phyloP scores from a whole-genome alignment of 2,329 filamentous ascomycete species.

The Dactylellina drechsleri region DNA sequence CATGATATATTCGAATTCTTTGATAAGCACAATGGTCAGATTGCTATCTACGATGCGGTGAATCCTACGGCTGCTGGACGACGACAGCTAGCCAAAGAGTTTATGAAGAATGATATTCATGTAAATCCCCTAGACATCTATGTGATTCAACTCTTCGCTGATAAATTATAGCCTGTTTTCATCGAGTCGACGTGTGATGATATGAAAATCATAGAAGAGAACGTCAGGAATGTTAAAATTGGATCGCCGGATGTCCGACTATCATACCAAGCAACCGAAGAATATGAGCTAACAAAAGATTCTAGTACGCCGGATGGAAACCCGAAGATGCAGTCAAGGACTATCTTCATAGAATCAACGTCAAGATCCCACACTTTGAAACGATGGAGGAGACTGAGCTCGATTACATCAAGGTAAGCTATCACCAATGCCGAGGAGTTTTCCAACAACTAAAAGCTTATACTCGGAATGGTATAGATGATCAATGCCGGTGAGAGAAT shows the following conservation, averaged over 20 bases:
- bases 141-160: too few species aligned
- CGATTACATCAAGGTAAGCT: conserved; percentile 83
- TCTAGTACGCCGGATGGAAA: conserved; percentile 86
- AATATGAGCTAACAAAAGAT: background rate
- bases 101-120: conserved; percentile 96
- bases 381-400: conserved; percentile 94
- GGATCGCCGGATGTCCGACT: conserved; percentile 85
- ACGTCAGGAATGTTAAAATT: conserved; percentile 96
- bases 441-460: conserved; percentile 1
- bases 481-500: conserved; percentile 95
- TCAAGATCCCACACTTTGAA: conserved; percentile 94
- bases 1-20: conserved; percentile 97
- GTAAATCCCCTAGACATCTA: conserved; percentile 63
- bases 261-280: background rate
- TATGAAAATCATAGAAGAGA: conserved; percentile 91
- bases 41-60: conserved; percentile 98
- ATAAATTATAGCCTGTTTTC: conserved; percentile 79
- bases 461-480: conserved; percentile 68
- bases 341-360: conserved; percentile 87
- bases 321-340: conserved; percentile 90
- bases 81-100: conserved; percentile 88
- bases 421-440: background rate
- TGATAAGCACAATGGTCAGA: conserved; percentile 96
- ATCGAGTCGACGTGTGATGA: conserved; percentile 97
- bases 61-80: conserved; percentile 87